A percentile compares a stretch with the other conserved stretches of the same genome.
phyloP scores from a whole-genome alignment of 352 stramenopile genomes.

The Globisporangium paroecandrum region DNA sequence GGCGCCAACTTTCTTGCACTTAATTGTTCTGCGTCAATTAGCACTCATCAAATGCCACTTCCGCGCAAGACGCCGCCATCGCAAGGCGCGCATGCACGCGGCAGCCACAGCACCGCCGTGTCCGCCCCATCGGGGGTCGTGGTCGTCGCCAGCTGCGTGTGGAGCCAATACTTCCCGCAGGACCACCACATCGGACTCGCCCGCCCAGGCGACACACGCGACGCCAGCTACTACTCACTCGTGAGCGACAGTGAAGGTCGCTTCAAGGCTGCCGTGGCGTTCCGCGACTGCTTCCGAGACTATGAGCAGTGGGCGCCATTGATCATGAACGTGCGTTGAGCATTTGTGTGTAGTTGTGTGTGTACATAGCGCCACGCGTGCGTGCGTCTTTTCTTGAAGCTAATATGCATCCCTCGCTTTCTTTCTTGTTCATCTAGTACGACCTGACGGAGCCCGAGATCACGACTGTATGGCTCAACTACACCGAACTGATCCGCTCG shows the following conservation, averaged over 20 bases:
- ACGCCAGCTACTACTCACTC: conserved; percentile 37
- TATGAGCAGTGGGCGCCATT: conserved; percentile 47
- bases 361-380: neutral
- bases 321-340: conserved; percentile 20
- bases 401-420: neutral
- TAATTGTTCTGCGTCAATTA: neutral
- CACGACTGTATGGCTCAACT: conserved; percentile 49
- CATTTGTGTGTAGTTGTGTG: neutral
- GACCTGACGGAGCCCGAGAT: conserved; percentile 48
- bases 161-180: conserved; percentile 73
- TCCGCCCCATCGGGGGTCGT: conserved; percentile 11
- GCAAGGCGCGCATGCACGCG: neutral
- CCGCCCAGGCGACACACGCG: conserved; percentile 38
- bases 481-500: conserved; percentile 46
- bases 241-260: conserved; percentile 52
- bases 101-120: neutral
- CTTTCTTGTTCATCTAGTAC: conserved; percentile 21
- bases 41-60: conserved; percentile 10
- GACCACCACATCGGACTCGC: conserved; percentile 52
- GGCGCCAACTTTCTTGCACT: neutral
- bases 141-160: conserved; percentile 57
- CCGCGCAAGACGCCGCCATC: conserved; percentile 15
- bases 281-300: conserved; percentile 54
- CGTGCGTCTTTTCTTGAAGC: neutral
- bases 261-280: conserved; percentile 55